Conservation (phyloP, 768 basidiomycete species). For the Suillus paluster region DNA sequence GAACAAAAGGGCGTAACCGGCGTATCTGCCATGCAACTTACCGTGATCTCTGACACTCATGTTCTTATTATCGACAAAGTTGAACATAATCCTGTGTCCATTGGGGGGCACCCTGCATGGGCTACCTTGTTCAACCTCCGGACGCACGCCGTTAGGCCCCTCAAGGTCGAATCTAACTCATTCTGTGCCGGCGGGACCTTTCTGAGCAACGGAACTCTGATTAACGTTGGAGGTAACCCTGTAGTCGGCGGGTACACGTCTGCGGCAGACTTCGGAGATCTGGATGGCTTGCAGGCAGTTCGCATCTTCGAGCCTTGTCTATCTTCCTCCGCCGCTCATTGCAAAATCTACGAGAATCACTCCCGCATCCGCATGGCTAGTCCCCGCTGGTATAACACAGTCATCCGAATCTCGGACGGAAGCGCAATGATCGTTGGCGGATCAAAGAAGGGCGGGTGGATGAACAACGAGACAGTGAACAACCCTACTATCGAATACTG, state of each 20-base stretch:
- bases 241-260: conserved; percentile 67
- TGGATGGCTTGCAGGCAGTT: conserved; percentile 73
- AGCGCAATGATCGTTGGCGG: conserved; percentile 85
- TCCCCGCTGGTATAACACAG: conserved; percentile 83
- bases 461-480: conserved; percentile 79
- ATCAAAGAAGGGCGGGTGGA: conserved; percentile 83
- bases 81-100: conserved; percentile 78
- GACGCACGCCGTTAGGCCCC: conserved; percentile 62
- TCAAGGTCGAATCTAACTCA: conserved; percentile 76
- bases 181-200: conserved; percentile 88
- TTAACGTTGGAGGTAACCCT: conserved; percentile 84
- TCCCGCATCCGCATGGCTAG: conserved; percentile 69
- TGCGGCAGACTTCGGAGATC: conserved; percentile 76
- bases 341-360: conserved; percentile 70
- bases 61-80: conserved; percentile 83
- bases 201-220: conserved; percentile 73
- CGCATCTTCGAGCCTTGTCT: conserved; percentile 74
- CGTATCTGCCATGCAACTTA: conserved; percentile 79
- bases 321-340: conserved; percentile 48
- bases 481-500: conserved; percentile 85
- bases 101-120: conserved; percentile 83
- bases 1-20: conserved; percentile 72
- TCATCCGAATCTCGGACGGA: conserved; percentile 71
- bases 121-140: conserved; percentile 72
- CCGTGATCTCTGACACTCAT: conserved; percentile 68